Percentiles rank a stretch among this genome's conserved stretches.
Evolutionary conservation across 2,329 filamentous ascomycete genomes (phyloP).

Genomic region (Penicillium sp.): DNA sequence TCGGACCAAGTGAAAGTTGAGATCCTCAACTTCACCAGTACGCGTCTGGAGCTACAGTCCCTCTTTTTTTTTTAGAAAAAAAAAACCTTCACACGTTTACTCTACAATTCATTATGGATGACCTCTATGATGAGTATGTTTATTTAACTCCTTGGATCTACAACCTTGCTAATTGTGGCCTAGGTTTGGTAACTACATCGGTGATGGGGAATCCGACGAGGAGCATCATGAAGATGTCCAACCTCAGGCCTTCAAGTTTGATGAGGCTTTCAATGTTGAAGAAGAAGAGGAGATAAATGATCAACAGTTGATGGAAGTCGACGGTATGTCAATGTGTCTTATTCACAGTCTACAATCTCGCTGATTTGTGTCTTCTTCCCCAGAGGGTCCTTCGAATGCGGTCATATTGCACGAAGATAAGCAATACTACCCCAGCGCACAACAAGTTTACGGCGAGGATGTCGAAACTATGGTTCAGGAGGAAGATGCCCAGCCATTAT

Average conservation of each 20-base stretch:
- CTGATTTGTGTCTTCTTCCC: constrained; percentile 40
- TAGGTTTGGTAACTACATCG: constrained; percentile 98
- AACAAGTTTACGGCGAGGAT: constrained; percentile 89
- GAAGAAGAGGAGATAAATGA: constrained; percentile 62
- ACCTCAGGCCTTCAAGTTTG: constrained; percentile 75
- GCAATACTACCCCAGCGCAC: constrained; percentile 97
- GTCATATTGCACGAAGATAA: constrained; percentile 99
- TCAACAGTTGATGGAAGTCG: constrained; percentile 90
- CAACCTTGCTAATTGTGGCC: constrained; percentile 22
- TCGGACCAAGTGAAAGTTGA: constrained; percentile 25
- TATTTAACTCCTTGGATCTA: constrained; percentile 2
- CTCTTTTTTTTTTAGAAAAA: constrained; percentile 8
- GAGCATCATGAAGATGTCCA: constrained; percentile 71
- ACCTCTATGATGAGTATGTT: constrained; percentile 88
- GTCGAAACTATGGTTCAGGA: constrained; percentile 96
- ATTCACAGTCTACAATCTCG: neutral
- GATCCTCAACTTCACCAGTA: constrained; percentile 19
- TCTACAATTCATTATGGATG: constrained; percentile 64
- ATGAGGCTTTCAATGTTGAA: constrained; percentile 65
- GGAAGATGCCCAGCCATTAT: constrained; percentile 90
- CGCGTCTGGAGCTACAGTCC: constrained; percentile 14
- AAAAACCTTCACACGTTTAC: constrained; percentile 9
- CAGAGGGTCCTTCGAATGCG: constrained; percentile 88
- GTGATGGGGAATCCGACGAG: constrained; percentile 87
- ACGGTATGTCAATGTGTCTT: constrained; percentile 54